Percentiles rank a stretch among this genome's conserved stretches.
These are phyloP conservation scores for Telopea speciosissima DNA, from an alignment of 177 flowering plant species.

Conservation along the genomic window DNA sequence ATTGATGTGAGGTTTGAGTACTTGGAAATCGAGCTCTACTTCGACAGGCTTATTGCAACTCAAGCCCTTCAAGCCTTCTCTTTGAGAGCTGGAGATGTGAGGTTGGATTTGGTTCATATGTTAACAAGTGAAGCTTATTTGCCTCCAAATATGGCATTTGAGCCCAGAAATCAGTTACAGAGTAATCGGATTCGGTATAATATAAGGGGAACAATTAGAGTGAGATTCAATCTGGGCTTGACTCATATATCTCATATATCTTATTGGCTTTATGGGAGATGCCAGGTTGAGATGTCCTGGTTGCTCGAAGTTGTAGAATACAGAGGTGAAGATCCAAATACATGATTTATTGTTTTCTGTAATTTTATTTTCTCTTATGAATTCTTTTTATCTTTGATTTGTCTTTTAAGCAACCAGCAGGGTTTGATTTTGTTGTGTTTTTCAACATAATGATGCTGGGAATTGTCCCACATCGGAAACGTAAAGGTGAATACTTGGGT, in stretches of 20 bases:
- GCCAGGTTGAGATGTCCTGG: slow-evolving; percentile 52
- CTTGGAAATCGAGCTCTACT: slow-evolving; percentile 48
- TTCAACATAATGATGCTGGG: too few species aligned
- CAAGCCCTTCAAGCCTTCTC: slow-evolving; percentile 56
- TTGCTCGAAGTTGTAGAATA: slow-evolving; percentile 55
- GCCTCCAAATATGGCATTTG: slow-evolving; percentile 44
- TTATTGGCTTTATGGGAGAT: slow-evolving; percentile 63
- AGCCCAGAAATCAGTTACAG: slow-evolving; percentile 58
- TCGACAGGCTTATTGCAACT: slow-evolving; percentile 46
- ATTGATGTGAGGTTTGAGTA: slow-evolving; percentile 53
- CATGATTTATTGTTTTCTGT: not conserved
- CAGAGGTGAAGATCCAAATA: slow-evolving; percentile 33
- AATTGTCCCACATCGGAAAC: too few species aligned
- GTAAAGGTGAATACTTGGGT: too few species aligned
- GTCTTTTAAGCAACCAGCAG: too few species aligned
- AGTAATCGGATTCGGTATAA: slow-evolving; percentile 47
- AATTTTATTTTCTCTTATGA: not conserved
- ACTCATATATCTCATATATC: slow-evolving; percentile 52
- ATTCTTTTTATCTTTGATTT: too few species aligned
- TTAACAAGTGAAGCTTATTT: slow-evolving; percentile 68
- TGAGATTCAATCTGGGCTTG: slow-evolving; percentile 39
- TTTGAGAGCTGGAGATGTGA: slow-evolving; percentile 38
- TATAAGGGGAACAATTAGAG: slow-evolving; percentile 53
- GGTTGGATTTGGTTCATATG: slow-evolving; percentile 48
- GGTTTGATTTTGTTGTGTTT: too few species aligned